Evolutionary conservation across 2,329 filamentous ascomycete genomes (phyloP).

Genomic region (Aspergillus pseudotamarii): DNA sequence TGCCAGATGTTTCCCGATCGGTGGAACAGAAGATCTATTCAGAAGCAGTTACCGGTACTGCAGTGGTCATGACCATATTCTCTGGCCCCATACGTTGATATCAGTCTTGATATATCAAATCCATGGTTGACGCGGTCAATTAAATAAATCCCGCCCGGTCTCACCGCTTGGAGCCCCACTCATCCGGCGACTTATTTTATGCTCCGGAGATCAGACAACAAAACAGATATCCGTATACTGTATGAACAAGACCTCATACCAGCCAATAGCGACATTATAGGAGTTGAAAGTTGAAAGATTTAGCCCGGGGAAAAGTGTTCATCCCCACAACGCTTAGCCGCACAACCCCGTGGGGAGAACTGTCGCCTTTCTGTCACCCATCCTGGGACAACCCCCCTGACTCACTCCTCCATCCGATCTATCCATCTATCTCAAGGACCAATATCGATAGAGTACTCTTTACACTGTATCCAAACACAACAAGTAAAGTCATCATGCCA

Average conservation of each 20-base stretch:
- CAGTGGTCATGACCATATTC: no score
- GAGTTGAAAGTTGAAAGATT: neutral
- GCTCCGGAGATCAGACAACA: no score
- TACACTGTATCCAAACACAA: neutral
- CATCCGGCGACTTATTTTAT: no score
- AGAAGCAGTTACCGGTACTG: no score
- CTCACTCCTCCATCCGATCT: neutral
- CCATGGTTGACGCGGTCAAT: no score
- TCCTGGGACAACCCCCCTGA: neutral
- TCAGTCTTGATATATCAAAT: no score
- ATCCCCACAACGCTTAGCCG: neutral
- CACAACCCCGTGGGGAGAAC: neutral
- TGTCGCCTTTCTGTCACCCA: neutral
- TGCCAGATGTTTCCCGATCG: neutral
- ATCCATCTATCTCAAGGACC: neutral
- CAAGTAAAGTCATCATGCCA: constrained; percentile 12
- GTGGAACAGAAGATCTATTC: fast-evolving
- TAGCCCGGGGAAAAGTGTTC: neutral
- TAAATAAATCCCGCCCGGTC: no score
- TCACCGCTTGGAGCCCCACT: no score
- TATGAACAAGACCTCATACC: no score
- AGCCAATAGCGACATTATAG: neutral
- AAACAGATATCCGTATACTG: no score
- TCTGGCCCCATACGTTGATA: no score
- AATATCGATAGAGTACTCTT: neutral